phyloP scores from a whole-genome alignment of 2,329 filamentous ascomycete genomes.

The Plectosphaerella sp. region DNA sequence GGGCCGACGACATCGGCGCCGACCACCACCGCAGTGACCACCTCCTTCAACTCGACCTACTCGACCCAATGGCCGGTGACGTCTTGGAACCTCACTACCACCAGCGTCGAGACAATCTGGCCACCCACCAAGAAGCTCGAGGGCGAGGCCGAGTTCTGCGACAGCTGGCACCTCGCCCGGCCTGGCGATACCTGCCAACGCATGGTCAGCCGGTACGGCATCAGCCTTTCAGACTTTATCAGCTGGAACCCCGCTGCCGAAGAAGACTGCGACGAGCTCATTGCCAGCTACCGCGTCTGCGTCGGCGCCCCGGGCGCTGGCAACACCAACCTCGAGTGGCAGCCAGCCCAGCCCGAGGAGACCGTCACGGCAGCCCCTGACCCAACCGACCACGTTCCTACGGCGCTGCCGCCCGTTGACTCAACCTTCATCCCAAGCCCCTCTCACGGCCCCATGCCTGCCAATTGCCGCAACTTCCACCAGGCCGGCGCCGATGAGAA shows the following conservation, averaged over 20 bases:
- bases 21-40: slow-evolving; percentile 6
- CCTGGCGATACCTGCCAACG: slow-evolving; percentile 6
- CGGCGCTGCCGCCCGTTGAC: neutral
- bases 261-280: slow-evolving; percentile 9
- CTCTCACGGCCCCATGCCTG: slow-evolving; percentile 6
- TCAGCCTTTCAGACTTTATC: too few species aligned
- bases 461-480: slow-evolving; percentile 8
- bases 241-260: slow-evolving; percentile 10
- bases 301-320: neutral
- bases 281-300: neutral
- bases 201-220: slow-evolving; percentile 2
- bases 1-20: slow-evolving; percentile 1
- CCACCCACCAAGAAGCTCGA: slow-evolving; percentile 14
- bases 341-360: slow-evolving; percentile 1
- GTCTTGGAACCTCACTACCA: slow-evolving; percentile 3
- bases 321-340: slow-evolving; percentile 3
- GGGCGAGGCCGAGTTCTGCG: slow-evolving; percentile 13
- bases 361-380: slow-evolving; percentile 3
- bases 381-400: neutral
- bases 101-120: slow-evolving; percentile 5
- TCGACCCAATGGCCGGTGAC: slow-evolving; percentile 6
- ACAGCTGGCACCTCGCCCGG: slow-evolving; percentile 7
- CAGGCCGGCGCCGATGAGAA: slow-evolving; percentile 8
- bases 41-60: slow-evolving; percentile 1
- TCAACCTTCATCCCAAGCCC: slow-evolving; percentile 6